Percentiles rank a stretch among this genome's conserved stretches.
Conservation (phyloP, 2,329 filamentous ascomycete genomes). For the Polychaeton citri region DNA sequence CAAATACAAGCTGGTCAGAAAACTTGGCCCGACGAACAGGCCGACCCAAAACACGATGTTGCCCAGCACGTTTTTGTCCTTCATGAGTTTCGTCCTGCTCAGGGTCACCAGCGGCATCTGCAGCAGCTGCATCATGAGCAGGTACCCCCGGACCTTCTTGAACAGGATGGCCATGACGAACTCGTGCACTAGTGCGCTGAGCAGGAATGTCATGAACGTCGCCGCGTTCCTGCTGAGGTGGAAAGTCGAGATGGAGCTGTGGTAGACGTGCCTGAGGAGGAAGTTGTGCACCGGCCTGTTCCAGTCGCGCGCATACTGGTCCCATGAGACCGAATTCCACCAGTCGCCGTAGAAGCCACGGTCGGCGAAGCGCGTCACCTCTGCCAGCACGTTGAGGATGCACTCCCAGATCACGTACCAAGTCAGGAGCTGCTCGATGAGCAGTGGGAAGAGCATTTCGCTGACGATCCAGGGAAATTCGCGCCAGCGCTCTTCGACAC, state of each 20-base stretch:
- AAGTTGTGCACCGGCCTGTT: constrained; percentile 72
- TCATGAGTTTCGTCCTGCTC: constrained; percentile 53
- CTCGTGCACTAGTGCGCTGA: constrained; percentile 60
- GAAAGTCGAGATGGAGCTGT: constrained; percentile 61
- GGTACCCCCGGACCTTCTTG: constrained; percentile 61
- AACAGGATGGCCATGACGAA: constrained; percentile 72
- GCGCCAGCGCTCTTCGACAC: constrained; percentile 46
- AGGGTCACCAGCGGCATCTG: constrained; percentile 59
- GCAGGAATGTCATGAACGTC: constrained; percentile 61
- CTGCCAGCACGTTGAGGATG: constrained; percentile 58
- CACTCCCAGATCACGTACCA: constrained; percentile 73
- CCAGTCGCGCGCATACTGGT: constrained; percentile 71
- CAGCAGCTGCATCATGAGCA: constrained; percentile 59
- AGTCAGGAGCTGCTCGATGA: constrained; percentile 62
- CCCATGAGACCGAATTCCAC: constrained; percentile 48
- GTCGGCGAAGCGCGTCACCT: constrained; percentile 65
- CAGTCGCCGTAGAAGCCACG: constrained; percentile 50
- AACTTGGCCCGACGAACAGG: constrained; percentile 61
- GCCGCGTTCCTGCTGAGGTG: constrained; percentile 57
- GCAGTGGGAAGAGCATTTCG: constrained; percentile 64
- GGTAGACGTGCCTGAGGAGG: constrained; percentile 65
- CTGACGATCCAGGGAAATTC: constrained; percentile 64
- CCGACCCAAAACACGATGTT: constrained; percentile 70
- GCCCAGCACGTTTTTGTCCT: constrained; percentile 48
- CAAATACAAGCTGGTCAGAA: constrained; percentile 41